A percentile compares a stretch with the other conserved stretches of the same genome.
Conservation (phyloP, 169 alveolate species). For the Pseudocohnilembus persalinus region DNA sequence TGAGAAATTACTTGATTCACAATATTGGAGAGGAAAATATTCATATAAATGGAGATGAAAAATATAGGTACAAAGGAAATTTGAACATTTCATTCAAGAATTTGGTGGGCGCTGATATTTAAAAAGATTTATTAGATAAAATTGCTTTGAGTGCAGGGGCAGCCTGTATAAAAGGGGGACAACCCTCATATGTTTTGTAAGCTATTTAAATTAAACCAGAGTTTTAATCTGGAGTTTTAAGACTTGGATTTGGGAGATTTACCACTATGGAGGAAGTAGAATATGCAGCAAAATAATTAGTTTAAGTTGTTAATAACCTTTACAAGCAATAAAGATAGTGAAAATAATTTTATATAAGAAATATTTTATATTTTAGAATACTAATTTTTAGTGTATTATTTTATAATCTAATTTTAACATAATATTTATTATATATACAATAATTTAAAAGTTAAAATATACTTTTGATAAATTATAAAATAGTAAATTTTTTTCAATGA, state of each 20-base stretch:
- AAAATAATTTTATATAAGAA: not conserved
- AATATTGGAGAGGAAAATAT: conserved; percentile 68
- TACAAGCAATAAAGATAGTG: not conserved
- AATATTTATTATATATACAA: too few relatives aligned
- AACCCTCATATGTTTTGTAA: conserved; percentile 91
- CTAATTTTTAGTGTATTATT: too few relatives aligned
- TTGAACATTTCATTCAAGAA: conserved; percentile 91
- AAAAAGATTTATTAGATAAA: conserved; percentile 76
- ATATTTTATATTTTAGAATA: not conserved
- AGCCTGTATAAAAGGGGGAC: conserved; percentile 66
- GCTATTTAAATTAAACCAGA: conserved; percentile 96
- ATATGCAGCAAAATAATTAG: not conserved
- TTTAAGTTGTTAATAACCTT: not conserved
- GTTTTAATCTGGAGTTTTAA: conserved; percentile 94
- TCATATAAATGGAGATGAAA: conserved; percentile 83
- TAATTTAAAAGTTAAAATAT: too few relatives aligned
- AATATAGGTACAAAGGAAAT: conserved; percentile 80
- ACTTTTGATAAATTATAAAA: too few relatives aligned
- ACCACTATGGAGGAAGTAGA: conserved; percentile 94
- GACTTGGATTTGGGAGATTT: conserved; percentile 97
- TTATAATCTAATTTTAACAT: not conserved
- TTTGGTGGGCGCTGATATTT: conserved; percentile 92
- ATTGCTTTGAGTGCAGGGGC: conserved; percentile 88
- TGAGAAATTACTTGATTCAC: conserved; percentile 57
- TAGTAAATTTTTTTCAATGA: too few relatives aligned